A percentile compares a stretch with the other conserved stretches of the same genome.
Evolutionary conservation across 257 asterid genomes (phyloP).

Genomic region (Primulina tabacum): DNA sequence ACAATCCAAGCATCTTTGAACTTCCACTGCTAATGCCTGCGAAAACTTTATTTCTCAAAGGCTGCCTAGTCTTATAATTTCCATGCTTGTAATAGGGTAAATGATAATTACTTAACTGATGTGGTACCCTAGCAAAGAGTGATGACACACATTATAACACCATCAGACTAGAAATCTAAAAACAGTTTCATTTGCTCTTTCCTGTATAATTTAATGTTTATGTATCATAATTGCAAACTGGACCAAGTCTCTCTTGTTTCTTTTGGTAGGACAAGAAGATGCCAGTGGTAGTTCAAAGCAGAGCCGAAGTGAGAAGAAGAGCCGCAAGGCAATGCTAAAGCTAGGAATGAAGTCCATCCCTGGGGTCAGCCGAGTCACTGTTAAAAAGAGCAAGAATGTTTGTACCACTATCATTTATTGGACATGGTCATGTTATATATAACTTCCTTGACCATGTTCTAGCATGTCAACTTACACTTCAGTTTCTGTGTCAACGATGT

Average conservation of each 20-base stretch:
- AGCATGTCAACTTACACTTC: not conserved
- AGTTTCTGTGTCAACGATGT: not conserved
- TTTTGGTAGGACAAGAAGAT: slow-evolving; percentile 45
- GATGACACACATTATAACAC: not conserved
- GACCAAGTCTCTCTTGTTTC: not conserved
- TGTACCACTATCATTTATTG: not conserved
- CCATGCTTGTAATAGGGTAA: not conserved
- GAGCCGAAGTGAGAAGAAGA: slow-evolving; percentile 70
- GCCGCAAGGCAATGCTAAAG: slow-evolving; percentile 69
- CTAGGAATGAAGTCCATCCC: slow-evolving; percentile 68
- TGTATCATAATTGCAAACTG: not conserved
- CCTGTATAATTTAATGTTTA: not conserved
- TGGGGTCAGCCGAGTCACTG: slow-evolving; percentile 65
- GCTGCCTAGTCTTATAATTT: not conserved
- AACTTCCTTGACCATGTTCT: slow-evolving; percentile 17
- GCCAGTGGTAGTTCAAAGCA: slow-evolving; percentile 60
- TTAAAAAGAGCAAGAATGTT: slow-evolving; percentile 70
- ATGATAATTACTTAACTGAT: not conserved
- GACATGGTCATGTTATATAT: not conserved
- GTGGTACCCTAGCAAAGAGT: not conserved
- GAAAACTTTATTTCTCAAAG: not conserved
- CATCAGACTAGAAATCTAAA: not conserved
- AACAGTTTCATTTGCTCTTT: not conserved
- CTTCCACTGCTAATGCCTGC: not conserved
- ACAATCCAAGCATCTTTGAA: not conserved